Evolutionary conservation across 805 yeast genomes (phyloP), one percentile per base, ranked within the genome.

Genomic region (Pichia cabralensis): DNA sequence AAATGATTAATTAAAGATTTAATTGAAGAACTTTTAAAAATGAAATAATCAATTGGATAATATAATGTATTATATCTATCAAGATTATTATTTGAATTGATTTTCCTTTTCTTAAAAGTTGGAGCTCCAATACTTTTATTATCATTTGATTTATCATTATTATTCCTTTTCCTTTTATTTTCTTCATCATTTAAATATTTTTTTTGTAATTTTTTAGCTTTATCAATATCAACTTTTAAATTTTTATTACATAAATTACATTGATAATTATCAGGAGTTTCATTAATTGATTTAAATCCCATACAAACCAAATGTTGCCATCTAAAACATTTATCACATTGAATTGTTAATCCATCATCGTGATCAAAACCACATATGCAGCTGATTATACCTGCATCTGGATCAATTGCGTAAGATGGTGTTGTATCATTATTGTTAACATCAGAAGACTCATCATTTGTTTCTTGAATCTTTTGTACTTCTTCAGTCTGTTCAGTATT

Each of bases 231-330:
- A 26, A 74, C 62, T 31, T 58, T 55, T 36, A 64, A 61, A 17
- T 43, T 37, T 30, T 60, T 53, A 37, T 78, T 79, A 59, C 97
- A 88, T 30, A 66, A 66, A 50, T 81, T 82, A 52, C 97, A 88
- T 20, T 73, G 62, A 52, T 81, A 88, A 34, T 74, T 74, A 36
- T 85, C 95, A 0, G 95, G 95, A 0, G 77, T 94, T 32, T 80
- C 77, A 26, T 73, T 80, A 38, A 71, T 74, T 29, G 77, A 71
- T 29, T 65, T 65, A 38, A 82, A 83, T 7, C 80, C 80, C 72
- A 85, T 83, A 57, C 97, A 88, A n/a, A 73, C 65, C 19, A 92
- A 86, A 60, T 88, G 97, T 53, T 88, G 96, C 96, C 96, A 88
- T 42, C 95, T 73, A 55, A 72, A 78, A 56, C 97, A 88, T 22